Percentiles rank a stretch among this genome's conserved stretches.
These are phyloP conservation scores for Cnidoscolus chayamansa DNA, from an alignment of 441 rosid species.

Conservation along the genomic window DNA sequence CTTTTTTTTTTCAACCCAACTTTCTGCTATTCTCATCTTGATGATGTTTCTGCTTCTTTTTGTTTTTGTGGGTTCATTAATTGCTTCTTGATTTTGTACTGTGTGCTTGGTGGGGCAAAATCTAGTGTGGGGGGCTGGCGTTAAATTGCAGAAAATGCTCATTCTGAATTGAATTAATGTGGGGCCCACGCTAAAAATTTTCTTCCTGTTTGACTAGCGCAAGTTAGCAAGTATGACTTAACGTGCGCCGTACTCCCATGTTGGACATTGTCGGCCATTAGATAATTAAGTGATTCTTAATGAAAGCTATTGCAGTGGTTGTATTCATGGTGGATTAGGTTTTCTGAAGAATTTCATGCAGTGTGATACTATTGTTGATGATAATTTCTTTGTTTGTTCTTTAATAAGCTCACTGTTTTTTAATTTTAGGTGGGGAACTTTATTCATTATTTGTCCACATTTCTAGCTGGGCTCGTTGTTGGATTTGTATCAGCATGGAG, in stretches of 20 bases:
- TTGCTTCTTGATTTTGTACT: constrained; percentile 15
- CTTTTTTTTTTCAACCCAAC: background rate
- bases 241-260: constrained; percentile 31
- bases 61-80: constrained; percentile 5
- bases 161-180: constrained; percentile 33
- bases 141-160: constrained; percentile 19
- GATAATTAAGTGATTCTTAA: background rate
- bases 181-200: constrained; percentile 33
- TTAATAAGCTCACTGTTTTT: background rate
- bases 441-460: constrained; percentile 90
- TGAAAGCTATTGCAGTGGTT: background rate
- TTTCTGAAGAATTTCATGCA: background rate
- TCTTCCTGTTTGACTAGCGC: constrained; percentile 30
- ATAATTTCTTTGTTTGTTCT: background rate
- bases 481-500: constrained; percentile 99
- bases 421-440: constrained; percentile 84
- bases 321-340: too few relatives aligned
- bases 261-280: constrained; percentile 14
- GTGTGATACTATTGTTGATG: background rate
- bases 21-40: background rate
- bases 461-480: constrained; percentile 95
- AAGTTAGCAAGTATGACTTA: constrained; percentile 41
- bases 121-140: constrained; percentile 25
- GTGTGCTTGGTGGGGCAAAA: constrained; percentile 25
- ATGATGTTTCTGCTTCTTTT: background rate